phyloP scores from a whole-genome alignment of 768 basidiomycete species.

The Mycena vulgaris region DNA sequence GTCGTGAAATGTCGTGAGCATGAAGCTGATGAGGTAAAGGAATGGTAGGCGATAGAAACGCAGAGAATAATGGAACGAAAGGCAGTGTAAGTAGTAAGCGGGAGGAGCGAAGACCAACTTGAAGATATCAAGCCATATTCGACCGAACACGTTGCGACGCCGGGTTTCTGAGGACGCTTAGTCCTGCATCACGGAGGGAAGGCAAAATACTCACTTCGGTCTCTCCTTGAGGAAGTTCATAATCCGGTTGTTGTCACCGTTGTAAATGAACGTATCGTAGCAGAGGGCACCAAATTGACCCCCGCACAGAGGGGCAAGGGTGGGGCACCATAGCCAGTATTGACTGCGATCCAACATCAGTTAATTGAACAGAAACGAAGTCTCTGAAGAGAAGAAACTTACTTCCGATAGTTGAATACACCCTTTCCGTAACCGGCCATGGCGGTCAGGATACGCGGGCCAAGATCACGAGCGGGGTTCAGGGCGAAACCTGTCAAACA shows the following conservation, averaged over 20 bases:
- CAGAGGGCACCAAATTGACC: not conserved
- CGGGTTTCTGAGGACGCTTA: too few species aligned
- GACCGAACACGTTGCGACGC: too few species aligned
- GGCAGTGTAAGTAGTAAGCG: too few species aligned
- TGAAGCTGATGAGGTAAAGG: too few species aligned
- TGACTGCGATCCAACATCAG: not conserved
- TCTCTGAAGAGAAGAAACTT: not conserved
- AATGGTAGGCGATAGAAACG: too few species aligned
- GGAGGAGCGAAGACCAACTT: too few species aligned
- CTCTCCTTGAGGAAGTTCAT: too few species aligned
- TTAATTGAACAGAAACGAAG: not conserved
- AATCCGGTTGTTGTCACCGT: slow-evolving; percentile 38
- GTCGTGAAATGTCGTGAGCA: too few species aligned
- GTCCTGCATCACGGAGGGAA: too few species aligned
- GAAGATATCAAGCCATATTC: too few species aligned
- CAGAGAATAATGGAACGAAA: too few species aligned
- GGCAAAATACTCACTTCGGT: too few species aligned
- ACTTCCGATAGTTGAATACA: not conserved
- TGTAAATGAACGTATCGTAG: not conserved
- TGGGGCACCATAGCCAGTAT: not conserved
- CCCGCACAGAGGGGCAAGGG: not conserved
- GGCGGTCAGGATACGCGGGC: slow-evolving; percentile 78
- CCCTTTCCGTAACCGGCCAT: not conserved
- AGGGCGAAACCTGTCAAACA: slow-evolving; percentile 64
- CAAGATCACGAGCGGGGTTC: slow-evolving; percentile 69